phyloP scores from a whole-genome alignment of 2,329 filamentous ascomycete species.

The Fusarium euwallaceae region DNA sequence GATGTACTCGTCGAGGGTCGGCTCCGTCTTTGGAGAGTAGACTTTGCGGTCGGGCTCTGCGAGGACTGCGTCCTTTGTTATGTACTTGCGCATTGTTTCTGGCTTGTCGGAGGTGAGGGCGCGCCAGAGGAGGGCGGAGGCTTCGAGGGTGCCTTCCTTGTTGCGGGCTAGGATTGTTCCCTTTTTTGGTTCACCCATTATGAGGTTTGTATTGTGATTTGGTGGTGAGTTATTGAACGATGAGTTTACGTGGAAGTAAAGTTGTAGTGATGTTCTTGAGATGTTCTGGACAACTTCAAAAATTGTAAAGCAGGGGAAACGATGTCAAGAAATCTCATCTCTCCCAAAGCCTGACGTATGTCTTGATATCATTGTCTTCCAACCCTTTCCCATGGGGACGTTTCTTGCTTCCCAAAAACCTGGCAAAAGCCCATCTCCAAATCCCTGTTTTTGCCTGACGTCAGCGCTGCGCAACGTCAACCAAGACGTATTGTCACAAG shows the following conservation, averaged over 20 bases:
- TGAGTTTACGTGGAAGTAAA: neutral
- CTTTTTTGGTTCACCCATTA: conserved; percentile 39
- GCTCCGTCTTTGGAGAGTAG: conserved; percentile 50
- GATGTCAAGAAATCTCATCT: neutral
- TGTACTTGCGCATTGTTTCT: conserved; percentile 50
- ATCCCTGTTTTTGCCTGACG: conserved; percentile 45
- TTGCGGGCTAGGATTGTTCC: conserved; percentile 52
- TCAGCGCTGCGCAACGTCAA: conserved; percentile 41
- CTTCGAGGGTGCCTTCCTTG: conserved; percentile 53
- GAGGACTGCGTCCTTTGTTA: conserved; percentile 52
- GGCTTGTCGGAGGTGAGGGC: conserved; percentile 52
- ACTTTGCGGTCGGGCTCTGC: conserved; percentile 49
- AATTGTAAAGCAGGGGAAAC: neutral
- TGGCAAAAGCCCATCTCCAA: conserved; percentile 34
- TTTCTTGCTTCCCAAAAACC: conserved; percentile 37
- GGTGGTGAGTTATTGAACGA: neutral
- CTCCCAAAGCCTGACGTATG: conserved; percentile 33
- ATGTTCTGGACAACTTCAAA: conserved; percentile 2
- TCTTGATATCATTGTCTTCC: conserved; percentile 14
- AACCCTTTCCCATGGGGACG: too few relatives aligned
- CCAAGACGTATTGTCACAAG: conserved; percentile 8
- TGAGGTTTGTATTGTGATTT: conserved; percentile 4
- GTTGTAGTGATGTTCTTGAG: neutral
- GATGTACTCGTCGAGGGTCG: conserved; percentile 49
- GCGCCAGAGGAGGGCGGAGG: conserved; percentile 52